Conservation (phyloP, 108 stramenopile species). For the Pseudonitzschia delicatissima region DNA sequence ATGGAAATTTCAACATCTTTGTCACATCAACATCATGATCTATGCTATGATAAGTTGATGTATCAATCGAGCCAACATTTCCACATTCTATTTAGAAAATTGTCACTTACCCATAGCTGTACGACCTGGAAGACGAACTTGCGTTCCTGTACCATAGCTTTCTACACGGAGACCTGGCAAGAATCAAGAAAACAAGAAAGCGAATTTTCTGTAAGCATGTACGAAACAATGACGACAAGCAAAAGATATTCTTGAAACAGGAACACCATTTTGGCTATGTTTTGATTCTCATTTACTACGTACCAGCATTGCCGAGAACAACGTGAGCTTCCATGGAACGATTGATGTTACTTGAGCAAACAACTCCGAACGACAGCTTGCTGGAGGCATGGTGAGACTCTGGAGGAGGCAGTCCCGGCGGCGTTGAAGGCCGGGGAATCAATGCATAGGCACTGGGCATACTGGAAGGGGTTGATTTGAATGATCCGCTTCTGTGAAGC, state of each 20-base stretch:
- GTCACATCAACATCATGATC: no score
- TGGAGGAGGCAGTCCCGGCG: constrained; percentile 73
- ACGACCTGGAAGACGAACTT: constrained; percentile 65
- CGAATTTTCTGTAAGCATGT: neutral
- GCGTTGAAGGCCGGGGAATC: constrained; percentile 78
- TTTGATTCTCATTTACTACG: neutral
- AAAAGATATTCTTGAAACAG: neutral
- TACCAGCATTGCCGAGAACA: constrained; percentile 82
- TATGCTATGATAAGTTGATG: no score
- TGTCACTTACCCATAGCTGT: constrained; percentile 33
- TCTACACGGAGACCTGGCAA: constrained; percentile 68
- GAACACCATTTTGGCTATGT: no score
- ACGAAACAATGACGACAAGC: neutral
- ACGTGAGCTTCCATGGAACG: constrained; percentile 93
- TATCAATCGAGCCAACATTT: no score
- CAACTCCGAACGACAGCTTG: constrained; percentile 77
- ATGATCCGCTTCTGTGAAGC: no score
- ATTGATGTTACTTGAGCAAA: constrained; percentile 92
- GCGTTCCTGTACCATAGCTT: constrained; percentile 88
- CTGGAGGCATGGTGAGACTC: constrained; percentile 45
- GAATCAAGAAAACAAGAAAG: constrained; percentile 9
- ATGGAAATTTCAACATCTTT: neutral
- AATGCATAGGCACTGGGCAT: constrained; percentile 4
- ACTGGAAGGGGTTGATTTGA: neutral
- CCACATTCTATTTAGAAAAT: no score